Evolutionary conservation across 2,329 filamentous ascomycete genomes (phyloP), one percentile per base, ranked within the genome.

Genomic region (Botryotinia convoluta): DNA sequence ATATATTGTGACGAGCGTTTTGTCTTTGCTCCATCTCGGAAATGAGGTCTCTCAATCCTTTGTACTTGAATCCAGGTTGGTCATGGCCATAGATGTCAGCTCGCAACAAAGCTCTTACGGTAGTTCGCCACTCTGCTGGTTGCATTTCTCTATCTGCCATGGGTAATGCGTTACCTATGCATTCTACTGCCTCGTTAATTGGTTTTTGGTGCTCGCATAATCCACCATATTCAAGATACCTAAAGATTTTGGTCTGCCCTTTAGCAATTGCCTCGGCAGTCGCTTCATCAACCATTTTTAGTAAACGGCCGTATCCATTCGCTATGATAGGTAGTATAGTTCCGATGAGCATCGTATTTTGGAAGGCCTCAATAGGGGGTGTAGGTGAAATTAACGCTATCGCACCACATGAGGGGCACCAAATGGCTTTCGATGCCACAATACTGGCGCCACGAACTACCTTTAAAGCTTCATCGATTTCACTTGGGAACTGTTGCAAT

Each of bases 311-410:
- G 82, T 91, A 91, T 12, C 87, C 86, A 78, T 89, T 86, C 71
- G 86, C 87, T 62, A 88, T 84, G 14, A 87, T 86, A 2, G 88
- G 88, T 5, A 91, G 82, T 44, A 91, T 83, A 2, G 88, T 85
- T 10, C 85, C 87, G 6, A 91, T 82, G 70, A 89, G 83, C 87
- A 90, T 90, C 68, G 86, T 83, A 77, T 85, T 89, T 78, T 90
- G 89, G 74, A 88, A 87, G 44, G 83, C 77, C 69, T 87, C 85
- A 69, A 89, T 84, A 35, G 84, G 82, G 1, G 83, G 82, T 1
- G 81, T 79, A 44, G 80, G 75, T 9, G 85, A 82, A 12, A 82
- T 77, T 26, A 83, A 63, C 45, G 83, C 72, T 48, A 82, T 80
- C 37, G 82, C 80, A 69, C 84, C 85, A 81, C 89, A 91, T 26